These are phyloP conservation scores for Naegleria lovaniensis DNA, from an alignment of 208 protist species.

Conservation along the genomic window DNA sequence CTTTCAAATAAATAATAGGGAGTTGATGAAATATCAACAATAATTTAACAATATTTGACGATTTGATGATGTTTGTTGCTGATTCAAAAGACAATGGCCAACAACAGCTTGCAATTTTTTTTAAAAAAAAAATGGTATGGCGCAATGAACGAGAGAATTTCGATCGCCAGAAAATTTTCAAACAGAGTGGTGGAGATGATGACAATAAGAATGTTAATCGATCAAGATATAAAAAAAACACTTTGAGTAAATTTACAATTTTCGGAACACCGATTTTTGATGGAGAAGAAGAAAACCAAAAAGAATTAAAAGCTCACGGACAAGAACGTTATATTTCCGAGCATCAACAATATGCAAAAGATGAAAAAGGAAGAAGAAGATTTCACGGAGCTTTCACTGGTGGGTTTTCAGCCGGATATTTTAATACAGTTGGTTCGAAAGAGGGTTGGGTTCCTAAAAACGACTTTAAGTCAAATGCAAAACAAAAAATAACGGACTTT, in stretches of 20 bases:
- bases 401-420: constrained; percentile 75
- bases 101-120: too few relatives aligned
- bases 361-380: constrained; percentile 54
- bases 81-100: too few relatives aligned
- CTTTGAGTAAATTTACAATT: neutral
- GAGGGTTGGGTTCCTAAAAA: constrained; percentile 54
- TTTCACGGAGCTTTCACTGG: constrained; percentile 81
- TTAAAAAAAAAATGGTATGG: too few relatives aligned
- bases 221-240: neutral
- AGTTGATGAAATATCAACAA: too few relatives aligned
- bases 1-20: neutral
- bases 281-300: constrained; percentile 2
- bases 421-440: constrained; percentile 69
- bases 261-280: constrained; percentile 3
- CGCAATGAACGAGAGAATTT: too few relatives aligned
- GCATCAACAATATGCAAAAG: constrained; percentile 37
- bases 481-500: constrained; percentile 39
- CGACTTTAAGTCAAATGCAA: too few relatives aligned
- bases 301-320: neutral
- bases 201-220: too few relatives aligned
- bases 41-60: too few relatives aligned
- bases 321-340: neutral
- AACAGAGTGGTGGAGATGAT: too few relatives aligned
- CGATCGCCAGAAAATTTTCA: too few relatives aligned
- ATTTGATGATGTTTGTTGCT: too few relatives aligned